phyloP scores from a whole-genome alignment of 352 stramenopile species.

The Lagenidium sp. region DNA sequence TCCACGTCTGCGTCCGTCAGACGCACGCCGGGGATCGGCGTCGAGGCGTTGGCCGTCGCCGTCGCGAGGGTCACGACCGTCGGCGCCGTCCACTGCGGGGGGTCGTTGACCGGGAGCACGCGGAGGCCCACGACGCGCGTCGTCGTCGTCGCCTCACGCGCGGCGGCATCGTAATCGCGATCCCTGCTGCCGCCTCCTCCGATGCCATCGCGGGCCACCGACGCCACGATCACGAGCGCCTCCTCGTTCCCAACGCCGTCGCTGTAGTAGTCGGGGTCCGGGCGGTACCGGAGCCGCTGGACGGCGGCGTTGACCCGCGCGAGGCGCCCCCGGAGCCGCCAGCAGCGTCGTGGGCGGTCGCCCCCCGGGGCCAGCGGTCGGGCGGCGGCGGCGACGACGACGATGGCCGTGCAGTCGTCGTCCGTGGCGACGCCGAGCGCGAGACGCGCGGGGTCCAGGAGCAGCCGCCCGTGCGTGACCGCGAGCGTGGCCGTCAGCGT shows the following conservation, averaged over 20 bases:
- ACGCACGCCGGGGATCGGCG: conserved; percentile 22
- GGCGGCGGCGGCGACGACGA: too few species aligned
- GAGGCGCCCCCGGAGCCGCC: conserved; percentile 5
- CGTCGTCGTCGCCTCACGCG: conserved; percentile 19
- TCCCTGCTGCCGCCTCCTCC: too few species aligned
- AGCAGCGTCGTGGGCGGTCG: conserved; percentile 4
- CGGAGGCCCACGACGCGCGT: conserved; percentile 19
- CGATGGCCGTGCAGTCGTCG: conserved; percentile 4
- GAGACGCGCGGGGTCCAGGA: conserved; percentile 17
- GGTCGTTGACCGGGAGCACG: conserved; percentile 46
- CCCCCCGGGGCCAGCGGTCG: too few species aligned
- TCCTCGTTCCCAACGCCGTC: too few species aligned
- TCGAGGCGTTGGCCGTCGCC: conserved; percentile 7
- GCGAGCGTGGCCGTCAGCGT: too few species aligned
- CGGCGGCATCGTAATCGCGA: conserved; percentile 33
- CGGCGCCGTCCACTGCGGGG: conserved; percentile 38
- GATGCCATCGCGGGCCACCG: too few species aligned
- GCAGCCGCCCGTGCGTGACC: conserved; percentile 20
- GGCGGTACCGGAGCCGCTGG: conserved; percentile 27
- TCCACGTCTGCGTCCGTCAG: conserved; percentile 39
- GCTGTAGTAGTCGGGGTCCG: conserved; percentile 29
- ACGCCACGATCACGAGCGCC: conserved; percentile 24
- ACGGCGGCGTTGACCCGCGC: conserved; percentile 28
- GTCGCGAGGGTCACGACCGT: neutral
- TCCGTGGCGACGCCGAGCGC: conserved; percentile 1